These are phyloP conservation scores for Rhododendron griersonianum DNA, from an alignment of 148 eudicot species.

Conservation along the genomic window DNA sequence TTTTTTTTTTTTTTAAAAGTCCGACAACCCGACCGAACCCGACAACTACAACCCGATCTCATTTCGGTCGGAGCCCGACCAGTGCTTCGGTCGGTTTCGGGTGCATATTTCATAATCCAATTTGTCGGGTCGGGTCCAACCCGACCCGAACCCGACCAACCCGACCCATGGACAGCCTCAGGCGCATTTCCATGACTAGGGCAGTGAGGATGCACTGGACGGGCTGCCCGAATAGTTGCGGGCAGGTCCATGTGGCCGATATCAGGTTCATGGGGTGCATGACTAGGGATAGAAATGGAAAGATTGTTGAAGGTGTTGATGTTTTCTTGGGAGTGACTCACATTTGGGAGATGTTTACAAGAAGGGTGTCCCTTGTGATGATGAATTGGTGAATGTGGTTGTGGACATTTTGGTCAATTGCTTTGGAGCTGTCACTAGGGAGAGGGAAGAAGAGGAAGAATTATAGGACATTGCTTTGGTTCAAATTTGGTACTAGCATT, in stretches of 20 bases:
- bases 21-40: no score
- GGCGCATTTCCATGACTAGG: conserved; percentile 50
- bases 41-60: no score
- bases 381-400: conserved; percentile 67
- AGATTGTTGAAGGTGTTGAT: conserved; percentile 80
- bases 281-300: conserved; percentile 76
- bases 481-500: neutral
- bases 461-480: neutral
- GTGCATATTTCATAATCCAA: no score
- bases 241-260: conserved; percentile 96
- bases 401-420: conserved; percentile 54
- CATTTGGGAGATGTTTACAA: conserved; percentile 78
- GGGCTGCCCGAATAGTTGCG: conserved; percentile 86
- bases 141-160: no score
- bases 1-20: no score
- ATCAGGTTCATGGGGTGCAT: conserved; percentile 98
- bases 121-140: no score
- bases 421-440: conserved; percentile 71
- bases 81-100: no score
- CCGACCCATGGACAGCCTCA: no score
- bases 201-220: conserved; percentile 99
- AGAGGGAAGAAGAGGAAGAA: conserved; percentile 67
- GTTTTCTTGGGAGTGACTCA: conserved; percentile 84
- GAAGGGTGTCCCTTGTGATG: conserved; percentile 80
- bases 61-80: no score